Evolutionary conservation across 2,329 filamentous ascomycete species (phyloP).

Genomic region (Talaromyces sp.): DNA sequence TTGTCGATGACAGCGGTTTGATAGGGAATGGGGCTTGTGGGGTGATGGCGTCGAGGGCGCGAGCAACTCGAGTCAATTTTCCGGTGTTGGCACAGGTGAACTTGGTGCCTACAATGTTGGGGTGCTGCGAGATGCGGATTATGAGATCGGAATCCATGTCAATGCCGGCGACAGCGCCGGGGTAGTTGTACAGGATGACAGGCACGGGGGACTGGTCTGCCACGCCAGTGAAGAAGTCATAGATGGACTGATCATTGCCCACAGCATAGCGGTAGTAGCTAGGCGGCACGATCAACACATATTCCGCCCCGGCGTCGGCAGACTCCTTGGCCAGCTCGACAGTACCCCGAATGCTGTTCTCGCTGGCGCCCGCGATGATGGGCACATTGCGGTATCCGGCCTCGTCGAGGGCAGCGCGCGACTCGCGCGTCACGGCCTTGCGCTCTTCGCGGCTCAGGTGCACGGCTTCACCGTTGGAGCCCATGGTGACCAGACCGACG

Average conservation of each 20-base stretch:
- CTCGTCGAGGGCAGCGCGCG: slow-evolving; percentile 73
- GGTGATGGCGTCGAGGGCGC: slow-evolving; percentile 65
- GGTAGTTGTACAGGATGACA: slow-evolving; percentile 88
- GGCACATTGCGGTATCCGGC: slow-evolving; percentile 72
- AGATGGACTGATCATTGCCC: slow-evolving; percentile 63
- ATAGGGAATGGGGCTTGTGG: slow-evolving; percentile 39
- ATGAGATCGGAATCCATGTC: slow-evolving; percentile 87
- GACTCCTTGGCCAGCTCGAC: slow-evolving; percentile 66
- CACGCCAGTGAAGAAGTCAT: slow-evolving; percentile 68
- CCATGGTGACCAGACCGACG: slow-evolving; percentile 78
- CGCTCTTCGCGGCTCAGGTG: slow-evolving; percentile 78
- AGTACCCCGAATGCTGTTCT: slow-evolving; percentile 76
- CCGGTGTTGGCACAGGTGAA: slow-evolving; percentile 90
- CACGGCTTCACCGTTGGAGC: slow-evolving; percentile 84
- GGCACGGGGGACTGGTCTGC: slow-evolving; percentile 71
- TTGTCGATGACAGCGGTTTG: slow-evolving; percentile 18
- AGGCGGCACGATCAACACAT: slow-evolving; percentile 71
- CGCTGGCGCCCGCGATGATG: slow-evolving; percentile 75
- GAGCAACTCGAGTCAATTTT: slow-evolving; percentile 77
- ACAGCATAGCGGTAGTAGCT: slow-evolving; percentile 77
- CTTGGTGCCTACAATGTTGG: slow-evolving; percentile 82
- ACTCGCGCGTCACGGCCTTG: slow-evolving; percentile 66
- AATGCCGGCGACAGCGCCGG: slow-evolving; percentile 77
- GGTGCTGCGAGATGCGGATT: slow-evolving; percentile 71
- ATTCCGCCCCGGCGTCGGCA: slow-evolving; percentile 67